Base-by-base conservation (phyloP, 2,329 filamentous ascomycete genomes). In the Cordyceps sp. region DNA sequence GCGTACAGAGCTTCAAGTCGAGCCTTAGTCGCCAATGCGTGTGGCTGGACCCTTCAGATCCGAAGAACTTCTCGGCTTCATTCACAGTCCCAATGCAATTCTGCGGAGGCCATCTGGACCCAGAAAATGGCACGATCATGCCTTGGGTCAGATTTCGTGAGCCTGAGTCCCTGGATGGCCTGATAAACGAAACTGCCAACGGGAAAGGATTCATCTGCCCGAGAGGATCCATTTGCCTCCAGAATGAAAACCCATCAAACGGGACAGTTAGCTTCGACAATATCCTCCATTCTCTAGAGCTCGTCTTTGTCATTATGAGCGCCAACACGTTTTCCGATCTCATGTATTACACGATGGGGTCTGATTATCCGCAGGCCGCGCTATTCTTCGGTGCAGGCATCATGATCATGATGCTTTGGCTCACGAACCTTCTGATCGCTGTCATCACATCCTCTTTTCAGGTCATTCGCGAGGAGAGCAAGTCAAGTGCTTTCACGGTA, bases 371-470 rank as follows among this genome's bases (percentile, higher is more conserved):
- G 6, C 70, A 82, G 13, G 75, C 85, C 4, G 83, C 86, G 2
- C 60, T 96, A 3, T 98, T 76, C 46, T 78, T 78, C 34, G 73
- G 65, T 18, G 70, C 66, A 10, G 70, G 69, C 17, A 88, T 93
- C 49, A 75, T 98, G 46, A 83, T 98, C 40, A 72, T 98, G 65
- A 90, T 84, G 61, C 66, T 98, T 31, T 98, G 90, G 90, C 70
- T 98, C 46, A 85, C 92, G 40, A 96, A 94, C 52, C 70, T 98
- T 57, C 55, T 80, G 29, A 93, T 98, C 47, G 90, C 90, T 4
- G 90, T 98, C 45, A 98, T 98, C 49, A 98, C 90, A 0, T 93
- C 90, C 5, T 94, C 88, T 1, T 98, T 98, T 48, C 90, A 98
- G 51, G 82, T 98, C 41, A 98, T 98, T 44, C 74, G 90, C 40